phyloP scores from a whole-genome alignment of 225 moss, liverwort and hornwort genomes.

The Polytrichum commune region DNA sequence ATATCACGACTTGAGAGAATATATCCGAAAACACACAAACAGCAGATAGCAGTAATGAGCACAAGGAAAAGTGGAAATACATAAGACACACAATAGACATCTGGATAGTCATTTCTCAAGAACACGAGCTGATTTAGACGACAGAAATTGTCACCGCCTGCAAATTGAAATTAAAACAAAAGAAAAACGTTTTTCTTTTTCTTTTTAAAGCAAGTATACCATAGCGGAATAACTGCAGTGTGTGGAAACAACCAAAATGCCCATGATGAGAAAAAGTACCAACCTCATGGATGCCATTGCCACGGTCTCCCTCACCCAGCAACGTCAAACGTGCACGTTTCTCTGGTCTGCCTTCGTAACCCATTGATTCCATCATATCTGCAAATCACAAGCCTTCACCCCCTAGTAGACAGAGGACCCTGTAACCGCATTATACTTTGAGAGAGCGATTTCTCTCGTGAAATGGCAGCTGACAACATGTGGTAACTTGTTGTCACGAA shows the following conservation, averaged over 20 bases:
- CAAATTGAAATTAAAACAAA: too few relatives aligned
- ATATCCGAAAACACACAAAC: too few relatives aligned
- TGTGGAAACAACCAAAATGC: too few relatives aligned
- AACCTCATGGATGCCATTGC: slow-evolving; percentile 42
- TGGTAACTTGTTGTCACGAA: background rate
- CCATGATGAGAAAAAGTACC: background rate
- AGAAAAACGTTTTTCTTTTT: too few relatives aligned
- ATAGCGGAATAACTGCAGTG: too few relatives aligned
- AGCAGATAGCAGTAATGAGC: too few relatives aligned
- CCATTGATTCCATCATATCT: slow-evolving; percentile 38
- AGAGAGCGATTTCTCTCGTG: slow-evolving; percentile 6
- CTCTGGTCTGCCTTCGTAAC: slow-evolving; percentile 47
- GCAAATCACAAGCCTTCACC: slow-evolving; percentile 18
- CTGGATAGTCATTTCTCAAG: too few relatives aligned
- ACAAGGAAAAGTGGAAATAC: background rate
- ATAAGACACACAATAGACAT: background rate
- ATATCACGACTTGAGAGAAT: too few relatives aligned
- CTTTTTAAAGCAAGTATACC: too few relatives aligned
- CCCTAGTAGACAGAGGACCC: background rate
- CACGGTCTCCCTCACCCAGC: slow-evolving; percentile 39
- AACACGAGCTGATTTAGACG: too few relatives aligned
- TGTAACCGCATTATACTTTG: background rate
- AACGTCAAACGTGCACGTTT: slow-evolving; percentile 53
- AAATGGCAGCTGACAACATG: slow-evolving; percentile 31
- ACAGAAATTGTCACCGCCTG: too few relatives aligned